Conservation (phyloP, 164 flowering plant genomes). For the Vitis cinerea region DNA sequence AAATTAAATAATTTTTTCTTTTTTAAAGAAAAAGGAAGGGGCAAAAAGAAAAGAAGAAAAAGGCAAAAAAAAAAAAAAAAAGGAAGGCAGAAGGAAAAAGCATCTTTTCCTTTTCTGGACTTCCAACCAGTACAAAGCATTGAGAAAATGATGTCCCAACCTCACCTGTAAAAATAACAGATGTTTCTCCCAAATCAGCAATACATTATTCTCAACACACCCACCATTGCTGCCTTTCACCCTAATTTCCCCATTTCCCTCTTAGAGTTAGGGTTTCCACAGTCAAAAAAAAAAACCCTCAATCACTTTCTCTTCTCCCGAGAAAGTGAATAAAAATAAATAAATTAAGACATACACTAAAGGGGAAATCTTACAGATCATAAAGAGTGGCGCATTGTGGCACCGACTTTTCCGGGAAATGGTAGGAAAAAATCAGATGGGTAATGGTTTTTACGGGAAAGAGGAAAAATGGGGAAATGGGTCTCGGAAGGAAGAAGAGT, state of each 20-base stretch:
- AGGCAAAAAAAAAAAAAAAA: background rate
- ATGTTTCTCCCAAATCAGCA: slow-evolving; percentile 14
- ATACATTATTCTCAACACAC: background rate
- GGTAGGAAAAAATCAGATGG: too few species aligned
- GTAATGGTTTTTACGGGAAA: too few species aligned
- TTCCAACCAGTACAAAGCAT: background rate
- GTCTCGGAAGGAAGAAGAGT: background rate
- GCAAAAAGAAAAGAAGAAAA: too few species aligned
- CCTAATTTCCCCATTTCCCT: background rate
- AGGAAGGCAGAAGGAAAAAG: background rate
- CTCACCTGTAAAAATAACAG: slow-evolving; percentile 1
- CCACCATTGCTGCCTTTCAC: background rate
- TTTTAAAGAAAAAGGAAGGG: too few species aligned
- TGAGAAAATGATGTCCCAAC: slow-evolving; percentile 13
- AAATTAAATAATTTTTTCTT: background rate
- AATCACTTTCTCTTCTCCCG: background rate
- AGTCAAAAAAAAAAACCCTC: background rate
- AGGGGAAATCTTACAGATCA: too few species aligned
- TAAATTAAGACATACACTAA: too few species aligned
- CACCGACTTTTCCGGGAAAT: background rate
- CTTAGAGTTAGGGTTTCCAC: background rate
- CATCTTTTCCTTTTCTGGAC: background rate
- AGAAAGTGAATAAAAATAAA: background rate
- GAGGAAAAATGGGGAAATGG: background rate
- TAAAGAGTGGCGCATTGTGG: too few species aligned